phyloP scores from a whole-genome alignment of 148 eudicot genomes.

The Camellia granthamiana region DNA sequence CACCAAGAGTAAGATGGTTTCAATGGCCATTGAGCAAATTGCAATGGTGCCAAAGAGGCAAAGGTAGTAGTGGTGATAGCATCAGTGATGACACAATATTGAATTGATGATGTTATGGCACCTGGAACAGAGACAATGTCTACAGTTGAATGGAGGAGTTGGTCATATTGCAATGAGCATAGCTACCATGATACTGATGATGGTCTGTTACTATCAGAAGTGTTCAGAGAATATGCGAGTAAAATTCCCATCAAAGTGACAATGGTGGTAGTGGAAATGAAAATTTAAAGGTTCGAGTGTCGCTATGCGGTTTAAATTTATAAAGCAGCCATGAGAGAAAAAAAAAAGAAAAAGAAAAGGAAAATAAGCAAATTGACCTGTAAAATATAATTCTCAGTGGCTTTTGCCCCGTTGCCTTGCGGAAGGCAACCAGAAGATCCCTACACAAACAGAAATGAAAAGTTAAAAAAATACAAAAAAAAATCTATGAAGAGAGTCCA shows the following conservation, averaged over 20 bases:
- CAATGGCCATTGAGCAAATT: background rate
- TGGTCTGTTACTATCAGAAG: background rate
- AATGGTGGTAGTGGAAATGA: background rate
- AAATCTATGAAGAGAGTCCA: background rate
- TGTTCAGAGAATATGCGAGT: background rate
- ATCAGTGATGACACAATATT: background rate
- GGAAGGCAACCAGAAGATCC: constrained; percentile 65
- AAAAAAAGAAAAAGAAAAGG: background rate
- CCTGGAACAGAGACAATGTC: background rate
- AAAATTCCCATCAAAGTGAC: background rate
- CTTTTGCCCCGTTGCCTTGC: constrained; percentile 73
- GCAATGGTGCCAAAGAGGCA: background rate
- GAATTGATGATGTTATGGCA: background rate
- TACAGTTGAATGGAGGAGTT: background rate
- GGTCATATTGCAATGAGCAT: background rate
- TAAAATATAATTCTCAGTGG: constrained; percentile 71
- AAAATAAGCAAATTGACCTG: constrained; percentile 28
- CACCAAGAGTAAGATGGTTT: too few species aligned
- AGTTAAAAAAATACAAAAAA: background rate
- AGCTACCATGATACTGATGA: background rate
- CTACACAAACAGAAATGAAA: constrained; percentile 31
- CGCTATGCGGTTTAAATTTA: background rate
- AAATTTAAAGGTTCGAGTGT: too few species aligned
- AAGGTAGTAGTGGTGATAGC: background rate
- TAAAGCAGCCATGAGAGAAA: background rate